Conservation (phyloP, 2,329 filamentous ascomycete species). For the Trichophyton equinum region DNA sequence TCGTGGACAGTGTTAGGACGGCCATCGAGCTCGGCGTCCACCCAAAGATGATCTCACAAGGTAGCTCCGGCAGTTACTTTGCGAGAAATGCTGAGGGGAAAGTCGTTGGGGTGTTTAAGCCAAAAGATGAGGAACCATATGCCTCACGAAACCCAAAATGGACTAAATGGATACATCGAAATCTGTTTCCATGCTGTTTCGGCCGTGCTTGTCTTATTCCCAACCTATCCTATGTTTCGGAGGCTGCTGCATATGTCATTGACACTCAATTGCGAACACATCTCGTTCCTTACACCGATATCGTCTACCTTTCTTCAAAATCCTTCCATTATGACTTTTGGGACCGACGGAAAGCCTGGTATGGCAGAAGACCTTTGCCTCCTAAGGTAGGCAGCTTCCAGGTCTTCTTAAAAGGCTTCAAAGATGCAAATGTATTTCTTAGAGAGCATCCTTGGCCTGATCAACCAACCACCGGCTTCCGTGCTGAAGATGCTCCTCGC, state of each 20-base stretch:
- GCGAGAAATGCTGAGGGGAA: constrained; percentile 82
- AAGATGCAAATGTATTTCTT: constrained; percentile 91
- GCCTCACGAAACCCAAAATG: constrained; percentile 95
- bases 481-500: constrained; percentile 53
- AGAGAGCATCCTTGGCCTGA: constrained; percentile 96
- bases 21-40: constrained; percentile 87
- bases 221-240: constrained; percentile 93
- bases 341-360: constrained; percentile 78
- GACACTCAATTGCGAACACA: constrained; percentile 82
- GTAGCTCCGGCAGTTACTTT: constrained; percentile 97
- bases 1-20: constrained; percentile 77
- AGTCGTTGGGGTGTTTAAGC: constrained; percentile 95
- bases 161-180: constrained; percentile 99
- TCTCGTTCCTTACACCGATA: constrained; percentile 90
- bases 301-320: constrained; percentile 87
- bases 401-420: constrained; percentile 91
- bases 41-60: constrained; percentile 91
- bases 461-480: constrained; percentile 59
- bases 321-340: constrained; percentile 98
- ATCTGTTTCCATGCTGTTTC: constrained; percentile 94
- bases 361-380: constrained; percentile 75
- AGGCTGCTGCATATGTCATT: constrained; percentile 91
- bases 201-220: constrained; percentile 91
- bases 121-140: constrained; percentile 97
- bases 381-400: constrained; percentile 93